Evolutionary conservation across 169 alveolate species (phyloP).

Genomic region (Blepharisma undulans): DNA sequence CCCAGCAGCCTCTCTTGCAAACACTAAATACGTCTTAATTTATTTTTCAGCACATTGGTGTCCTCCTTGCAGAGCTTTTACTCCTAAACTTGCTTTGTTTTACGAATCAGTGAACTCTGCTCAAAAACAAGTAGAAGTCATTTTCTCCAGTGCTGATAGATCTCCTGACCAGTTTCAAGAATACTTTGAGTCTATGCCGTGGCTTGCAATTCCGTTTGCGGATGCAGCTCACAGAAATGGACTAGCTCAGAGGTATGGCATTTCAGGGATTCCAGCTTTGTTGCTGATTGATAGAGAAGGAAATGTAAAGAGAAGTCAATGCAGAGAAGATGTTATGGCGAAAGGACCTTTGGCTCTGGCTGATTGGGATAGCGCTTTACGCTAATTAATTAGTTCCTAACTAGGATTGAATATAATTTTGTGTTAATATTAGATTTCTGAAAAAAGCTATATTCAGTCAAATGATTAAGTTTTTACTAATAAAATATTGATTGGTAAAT

Average conservation of each 20-base stretch:
- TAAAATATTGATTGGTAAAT: not conserved
- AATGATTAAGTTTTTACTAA: not conserved
- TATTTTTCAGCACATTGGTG: constrained; percentile 86
- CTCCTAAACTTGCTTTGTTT: constrained; percentile 77
- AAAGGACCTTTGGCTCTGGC: constrained; percentile 31
- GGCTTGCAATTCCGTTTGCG: constrained; percentile 72
- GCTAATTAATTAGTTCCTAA: not conserved
- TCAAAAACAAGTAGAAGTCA: constrained; percentile 60
- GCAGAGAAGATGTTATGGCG: constrained; percentile 29
- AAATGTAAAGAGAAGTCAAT: constrained; percentile 6
- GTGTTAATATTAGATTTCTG: not conserved
- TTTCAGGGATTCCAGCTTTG: constrained; percentile 39
- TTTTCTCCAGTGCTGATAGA: constrained; percentile 59
- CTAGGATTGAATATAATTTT: not conserved
- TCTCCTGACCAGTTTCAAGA: constrained; percentile 70
- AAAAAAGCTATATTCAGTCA: no score
- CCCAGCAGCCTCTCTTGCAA: not conserved
- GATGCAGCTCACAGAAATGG: constrained; percentile 43
- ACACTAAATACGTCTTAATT: not conserved
- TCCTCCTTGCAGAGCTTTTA: constrained; percentile 86
- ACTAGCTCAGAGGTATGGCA: not conserved
- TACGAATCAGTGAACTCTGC: constrained; percentile 55
- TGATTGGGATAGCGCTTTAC: constrained; percentile 26
- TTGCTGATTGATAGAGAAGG: constrained; percentile 35
- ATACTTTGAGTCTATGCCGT: constrained; percentile 76